A percentile compares a stretch with the other conserved stretches of the same genome.
These are phyloP conservation scores for Rubus idaeus DNA, from an alignment of 306 rosid genomes.

Conservation along the genomic window DNA sequence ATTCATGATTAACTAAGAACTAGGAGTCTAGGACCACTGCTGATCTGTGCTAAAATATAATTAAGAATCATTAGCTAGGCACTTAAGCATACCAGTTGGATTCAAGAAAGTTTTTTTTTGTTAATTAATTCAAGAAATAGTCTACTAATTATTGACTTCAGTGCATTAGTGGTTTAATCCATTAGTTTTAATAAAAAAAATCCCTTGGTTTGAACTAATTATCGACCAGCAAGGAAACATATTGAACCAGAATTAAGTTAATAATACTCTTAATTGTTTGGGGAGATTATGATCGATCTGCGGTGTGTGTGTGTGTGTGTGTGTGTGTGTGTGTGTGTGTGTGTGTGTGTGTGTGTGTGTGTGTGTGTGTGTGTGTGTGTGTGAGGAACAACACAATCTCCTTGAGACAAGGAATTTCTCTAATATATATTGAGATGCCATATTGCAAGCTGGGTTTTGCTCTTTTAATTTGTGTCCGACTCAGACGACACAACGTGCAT, in stretches of 20 bases:
- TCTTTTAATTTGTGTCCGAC: conserved; percentile 1
- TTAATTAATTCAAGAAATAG: not conserved
- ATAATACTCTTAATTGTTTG: not conserved
- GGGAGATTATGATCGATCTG: conserved; percentile 12
- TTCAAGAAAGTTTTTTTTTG: not conserved
- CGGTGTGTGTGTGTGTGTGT: too few species aligned
- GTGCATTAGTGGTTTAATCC: not conserved
- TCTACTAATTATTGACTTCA: not conserved
- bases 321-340: too few species aligned
- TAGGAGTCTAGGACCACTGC: not conserved
- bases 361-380: too few species aligned
- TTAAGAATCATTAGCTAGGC: not conserved
- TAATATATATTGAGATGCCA: conserved; percentile 32
- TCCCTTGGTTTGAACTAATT: not conserved
- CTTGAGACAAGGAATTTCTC: conserved; percentile 51
- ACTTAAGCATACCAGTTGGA: conserved; percentile 4
- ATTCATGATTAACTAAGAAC: too few species aligned
- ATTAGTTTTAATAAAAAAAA: not conserved
- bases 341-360: too few species aligned
- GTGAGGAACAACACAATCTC: conserved; percentile 33
- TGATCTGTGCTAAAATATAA: not conserved
- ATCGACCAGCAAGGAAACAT: conserved; percentile 11
- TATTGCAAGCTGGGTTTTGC: conserved; percentile 34
- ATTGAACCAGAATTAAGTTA: conserved; percentile 10
- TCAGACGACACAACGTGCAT: conserved; percentile 17